Evolutionary conservation across 1,139 yeast genomes (phyloP).

Genomic region (Debaryomycetaceae sp.): DNA sequence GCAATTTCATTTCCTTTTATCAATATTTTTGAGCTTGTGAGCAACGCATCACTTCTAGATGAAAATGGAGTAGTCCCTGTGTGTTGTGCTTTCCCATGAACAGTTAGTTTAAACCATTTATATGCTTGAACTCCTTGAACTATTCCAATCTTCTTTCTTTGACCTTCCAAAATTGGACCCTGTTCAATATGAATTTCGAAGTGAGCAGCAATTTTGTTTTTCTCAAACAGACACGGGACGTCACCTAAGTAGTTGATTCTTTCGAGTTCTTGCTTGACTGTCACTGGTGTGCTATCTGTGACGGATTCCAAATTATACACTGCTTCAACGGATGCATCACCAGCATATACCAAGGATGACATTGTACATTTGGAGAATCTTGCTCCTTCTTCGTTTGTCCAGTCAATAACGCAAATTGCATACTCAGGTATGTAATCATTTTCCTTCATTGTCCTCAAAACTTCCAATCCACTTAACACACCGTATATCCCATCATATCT

Average conservation of each 20-base stretch:
- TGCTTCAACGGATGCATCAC: constrained; percentile 40
- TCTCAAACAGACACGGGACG: constrained; percentile 42
- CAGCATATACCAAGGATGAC: constrained; percentile 70
- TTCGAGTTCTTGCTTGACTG: constrained; percentile 49
- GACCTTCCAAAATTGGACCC: constrained; percentile 65
- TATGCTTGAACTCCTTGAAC: constrained; percentile 65
- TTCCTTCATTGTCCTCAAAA: constrained; percentile 60
- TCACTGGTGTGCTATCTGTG: constrained; percentile 48
- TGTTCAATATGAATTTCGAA: constrained; percentile 77
- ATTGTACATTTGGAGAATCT: constrained; percentile 66
- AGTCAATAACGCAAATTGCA: constrained; percentile 62
- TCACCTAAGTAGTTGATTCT: constrained; percentile 64
- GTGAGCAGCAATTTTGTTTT: constrained; percentile 62
- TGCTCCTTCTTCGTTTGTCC: constrained; percentile 83
- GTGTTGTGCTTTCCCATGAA: constrained; percentile 63
- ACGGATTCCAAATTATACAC: constrained; percentile 52
- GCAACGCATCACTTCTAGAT: constrained; percentile 59
- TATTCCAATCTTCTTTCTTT: constrained; percentile 55
- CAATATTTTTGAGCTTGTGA: constrained; percentile 57
- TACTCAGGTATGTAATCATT: constrained; percentile 55
- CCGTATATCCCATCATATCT: constrained; percentile 66
- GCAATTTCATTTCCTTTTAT: constrained; percentile 57
- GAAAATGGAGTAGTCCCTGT: constrained; percentile 75
- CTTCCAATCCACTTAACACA: constrained; percentile 65
- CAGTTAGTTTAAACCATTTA: constrained; percentile 54